Evolutionary conservation across 139 green algal genomes (phyloP).

Genomic region (Dunaliella primolecta): DNA sequence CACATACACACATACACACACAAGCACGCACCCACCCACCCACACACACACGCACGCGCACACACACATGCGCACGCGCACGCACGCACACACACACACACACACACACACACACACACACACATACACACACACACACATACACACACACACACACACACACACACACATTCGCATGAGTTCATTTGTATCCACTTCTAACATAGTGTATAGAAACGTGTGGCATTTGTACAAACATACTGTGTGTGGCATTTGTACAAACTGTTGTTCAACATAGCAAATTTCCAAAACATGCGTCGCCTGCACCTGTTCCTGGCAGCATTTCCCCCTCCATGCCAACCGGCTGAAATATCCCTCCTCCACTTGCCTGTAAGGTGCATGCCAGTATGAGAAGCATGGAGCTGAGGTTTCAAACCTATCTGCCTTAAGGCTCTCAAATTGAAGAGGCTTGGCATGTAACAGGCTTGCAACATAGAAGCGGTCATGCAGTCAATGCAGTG

Average conservation of each 20-base stretch:
- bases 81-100: no score
- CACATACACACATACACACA: no score
- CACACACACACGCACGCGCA: no score
- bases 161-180: no score
- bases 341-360: conserved; percentile 29
- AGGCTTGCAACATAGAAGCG: not conserved
- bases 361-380: not conserved
- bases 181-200: no score
- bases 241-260: not conserved
- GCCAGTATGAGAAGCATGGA: no score
- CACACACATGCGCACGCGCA: no score
- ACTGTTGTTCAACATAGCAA: not conserved
- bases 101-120: no score
- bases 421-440: not conserved
- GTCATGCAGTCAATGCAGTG: not conserved
- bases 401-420: not conserved
- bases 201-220: not conserved
- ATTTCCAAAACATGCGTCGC: conserved; percentile 2
- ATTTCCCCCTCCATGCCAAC: conserved; percentile 17
- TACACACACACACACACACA: no score
- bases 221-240: not conserved
- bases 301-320: conserved; percentile 22
- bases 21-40: no score
- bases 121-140: no score
- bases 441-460: not conserved